Percentiles rank a stretch among this genome's conserved stretches.
Evolutionary conservation across 257 asterid species (phyloP).

Genomic region (Cynanchum wilfordii): DNA sequence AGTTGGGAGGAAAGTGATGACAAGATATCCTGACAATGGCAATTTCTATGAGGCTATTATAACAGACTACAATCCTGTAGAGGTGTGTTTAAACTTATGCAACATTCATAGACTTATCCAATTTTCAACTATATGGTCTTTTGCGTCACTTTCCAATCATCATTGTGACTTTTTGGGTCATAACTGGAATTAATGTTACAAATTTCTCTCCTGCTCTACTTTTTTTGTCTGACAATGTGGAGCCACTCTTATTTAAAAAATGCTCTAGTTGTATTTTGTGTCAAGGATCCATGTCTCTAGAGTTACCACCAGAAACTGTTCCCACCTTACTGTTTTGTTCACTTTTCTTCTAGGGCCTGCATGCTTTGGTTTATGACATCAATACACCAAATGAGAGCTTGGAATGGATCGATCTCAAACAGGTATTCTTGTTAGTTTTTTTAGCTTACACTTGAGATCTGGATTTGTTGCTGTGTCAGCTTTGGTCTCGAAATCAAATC

Average conservation of each 20-base stretch:
- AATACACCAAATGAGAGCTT: slow-evolving; percentile 58
- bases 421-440: slow-evolving; percentile 41
- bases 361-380: slow-evolving; percentile 84
- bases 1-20: slow-evolving; percentile 94
- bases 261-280: not conserved
- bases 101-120: not conserved
- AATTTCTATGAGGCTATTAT: slow-evolving; percentile 91
- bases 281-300: not conserved
- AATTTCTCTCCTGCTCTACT: not conserved
- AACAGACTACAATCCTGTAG: slow-evolving; percentile 61
- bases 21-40: slow-evolving; percentile 83
- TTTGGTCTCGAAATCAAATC: not conserved
- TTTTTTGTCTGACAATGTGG: not conserved
- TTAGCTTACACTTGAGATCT: not conserved
- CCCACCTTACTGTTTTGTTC: slow-evolving; percentile 6
- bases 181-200: not conserved
- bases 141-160: not conserved
- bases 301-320: not conserved
- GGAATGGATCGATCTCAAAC: slow-evolving; percentile 92
- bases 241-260: not conserved
- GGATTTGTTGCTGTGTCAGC: not conserved
- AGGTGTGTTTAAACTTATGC: slow-evolving; percentile 44
- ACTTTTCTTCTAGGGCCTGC: slow-evolving; percentile 61
- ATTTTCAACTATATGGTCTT: not conserved
- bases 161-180: not conserved